Evolutionary conservation across 305 asterid genomes (phyloP).

Genomic region (Petunia hybrid): DNA sequence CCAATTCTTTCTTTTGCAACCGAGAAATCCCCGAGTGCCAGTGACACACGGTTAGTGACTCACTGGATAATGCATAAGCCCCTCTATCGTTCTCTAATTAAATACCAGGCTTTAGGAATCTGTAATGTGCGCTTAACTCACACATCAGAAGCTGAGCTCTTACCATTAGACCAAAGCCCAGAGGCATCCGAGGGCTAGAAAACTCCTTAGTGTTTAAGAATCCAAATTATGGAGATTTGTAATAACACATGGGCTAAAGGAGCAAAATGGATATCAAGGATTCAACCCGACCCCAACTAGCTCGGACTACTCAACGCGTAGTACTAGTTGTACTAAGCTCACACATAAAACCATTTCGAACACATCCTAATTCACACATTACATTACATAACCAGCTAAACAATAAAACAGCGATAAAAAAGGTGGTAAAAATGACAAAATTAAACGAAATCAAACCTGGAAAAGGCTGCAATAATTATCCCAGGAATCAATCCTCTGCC

Average conservation of each 20-base stretch:
- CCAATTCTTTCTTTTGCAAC: too few relatives aligned
- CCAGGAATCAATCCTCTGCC: constrained; percentile 92
- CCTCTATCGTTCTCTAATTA: too few relatives aligned
- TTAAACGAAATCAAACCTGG: constrained; percentile 50
- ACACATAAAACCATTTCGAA: neutral
- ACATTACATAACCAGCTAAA: neutral
- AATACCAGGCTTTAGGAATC: too few relatives aligned
- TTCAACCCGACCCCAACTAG: neutral
- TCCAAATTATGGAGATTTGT: neutral
- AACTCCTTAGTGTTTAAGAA: neutral
- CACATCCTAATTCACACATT: neutral
- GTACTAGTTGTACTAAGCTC: neutral
- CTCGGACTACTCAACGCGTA: too few relatives aligned
- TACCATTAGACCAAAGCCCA: too few relatives aligned
- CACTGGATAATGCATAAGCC: too few relatives aligned
- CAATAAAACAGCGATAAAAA: neutral
- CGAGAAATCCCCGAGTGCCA: too few relatives aligned
- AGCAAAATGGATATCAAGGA: neutral
- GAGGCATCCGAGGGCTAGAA: too few relatives aligned
- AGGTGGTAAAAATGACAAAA: neutral
- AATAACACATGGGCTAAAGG: neutral
- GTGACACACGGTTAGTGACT: too few relatives aligned
- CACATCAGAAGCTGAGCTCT: too few relatives aligned
- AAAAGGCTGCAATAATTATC: constrained; percentile 89
- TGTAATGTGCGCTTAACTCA: too few relatives aligned